Evolutionary conservation across 1,139 yeast species (phyloP), one percentile per base, ranked within the genome.

Genomic region (Candida labiduridarum): DNA sequence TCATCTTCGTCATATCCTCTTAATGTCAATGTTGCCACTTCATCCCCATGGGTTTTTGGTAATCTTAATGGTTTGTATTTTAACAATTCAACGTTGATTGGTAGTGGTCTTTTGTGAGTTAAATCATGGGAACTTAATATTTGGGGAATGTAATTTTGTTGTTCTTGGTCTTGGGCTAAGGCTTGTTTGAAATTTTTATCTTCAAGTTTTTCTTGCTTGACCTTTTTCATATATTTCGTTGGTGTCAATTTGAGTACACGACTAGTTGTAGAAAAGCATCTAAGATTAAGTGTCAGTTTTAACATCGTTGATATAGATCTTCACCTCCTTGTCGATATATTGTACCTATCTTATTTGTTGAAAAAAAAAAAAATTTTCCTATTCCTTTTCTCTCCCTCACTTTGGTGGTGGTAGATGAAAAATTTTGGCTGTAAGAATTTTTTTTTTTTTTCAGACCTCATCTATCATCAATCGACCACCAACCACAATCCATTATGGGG

Each of bases 21-120:
- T 58, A 94, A 76, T 49, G 82, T 83, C 47, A 94, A 66, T 56
- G 83, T 87, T 14, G 91, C 91, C 27, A 84, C 87, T 55, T 83
- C 70, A 64, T 89, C 84, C 2, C 94, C 91, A 61, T 89, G 82
- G 30, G 83, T 83, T 38, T 81, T 72, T 41, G 84, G 82, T 54
- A 85, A 83, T 62, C 83, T 82, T 54, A 92, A 64, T 1, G 99
- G 98, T 42, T 89, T 89, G 63, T 85, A 87, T 65, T 89, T 84
- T 59, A 89, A 85, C 48, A 94, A 81, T 62, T 87, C 89, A 5
- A 91, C 96, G 64, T 86, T 89, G 53, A 91, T 73, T 12, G 98
- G 97, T 19, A 89, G 65, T 3, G 96, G 95, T 51, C 85, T 66
- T 34, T 63, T 60, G 1, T 63, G 68, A 61, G 61, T 60, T 18